Evolutionary conservation across 805 yeast genomes (phyloP).

Genomic region (Cyberlindnera veronae): DNA sequence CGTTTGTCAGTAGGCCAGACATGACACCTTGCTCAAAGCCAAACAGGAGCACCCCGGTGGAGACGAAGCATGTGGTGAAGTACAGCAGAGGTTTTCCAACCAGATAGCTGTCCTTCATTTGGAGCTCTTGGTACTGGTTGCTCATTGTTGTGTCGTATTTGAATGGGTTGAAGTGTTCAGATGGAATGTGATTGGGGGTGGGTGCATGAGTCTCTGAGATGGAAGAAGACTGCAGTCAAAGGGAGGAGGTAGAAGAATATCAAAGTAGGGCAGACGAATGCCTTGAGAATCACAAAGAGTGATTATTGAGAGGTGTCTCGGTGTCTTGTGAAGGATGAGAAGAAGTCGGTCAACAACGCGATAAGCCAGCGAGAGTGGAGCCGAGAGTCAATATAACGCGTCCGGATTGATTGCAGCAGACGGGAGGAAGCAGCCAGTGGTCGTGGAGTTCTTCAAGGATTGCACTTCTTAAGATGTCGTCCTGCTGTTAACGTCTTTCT

Average conservation of each 20-base stretch:
- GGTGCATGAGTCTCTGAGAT: neutral
- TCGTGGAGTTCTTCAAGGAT: neutral
- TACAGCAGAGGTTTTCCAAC: slow-evolving; percentile 28
- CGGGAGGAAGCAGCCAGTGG: too few relatives aligned
- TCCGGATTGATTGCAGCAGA: too few relatives aligned
- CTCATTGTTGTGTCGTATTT: slow-evolving; percentile 1
- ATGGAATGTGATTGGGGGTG: neutral
- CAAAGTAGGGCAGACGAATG: neutral
- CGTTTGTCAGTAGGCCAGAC: slow-evolving; percentile 71
- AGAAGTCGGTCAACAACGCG: too few relatives aligned
- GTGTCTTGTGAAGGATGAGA: too few relatives aligned
- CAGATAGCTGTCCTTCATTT: slow-evolving; percentile 22
- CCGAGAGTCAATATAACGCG: too few relatives aligned
- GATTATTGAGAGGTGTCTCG: neutral
- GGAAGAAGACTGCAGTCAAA: neutral
- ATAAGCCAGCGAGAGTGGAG: too few relatives aligned
- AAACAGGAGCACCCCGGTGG: slow-evolving; percentile 47
- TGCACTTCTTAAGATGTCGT: neutral
- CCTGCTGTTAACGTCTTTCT: neutral
- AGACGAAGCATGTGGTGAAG: slow-evolving; percentile 28
- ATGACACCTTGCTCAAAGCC: slow-evolving; percentile 91
- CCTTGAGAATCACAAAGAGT: neutral
- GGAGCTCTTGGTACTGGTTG: slow-evolving; percentile 24
- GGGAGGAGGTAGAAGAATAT: neutral
- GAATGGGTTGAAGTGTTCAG: neutral